Evolutionary conservation across 2,329 filamentous ascomycete genomes (phyloP).

Genomic region (Stenocarpella maydis): DNA sequence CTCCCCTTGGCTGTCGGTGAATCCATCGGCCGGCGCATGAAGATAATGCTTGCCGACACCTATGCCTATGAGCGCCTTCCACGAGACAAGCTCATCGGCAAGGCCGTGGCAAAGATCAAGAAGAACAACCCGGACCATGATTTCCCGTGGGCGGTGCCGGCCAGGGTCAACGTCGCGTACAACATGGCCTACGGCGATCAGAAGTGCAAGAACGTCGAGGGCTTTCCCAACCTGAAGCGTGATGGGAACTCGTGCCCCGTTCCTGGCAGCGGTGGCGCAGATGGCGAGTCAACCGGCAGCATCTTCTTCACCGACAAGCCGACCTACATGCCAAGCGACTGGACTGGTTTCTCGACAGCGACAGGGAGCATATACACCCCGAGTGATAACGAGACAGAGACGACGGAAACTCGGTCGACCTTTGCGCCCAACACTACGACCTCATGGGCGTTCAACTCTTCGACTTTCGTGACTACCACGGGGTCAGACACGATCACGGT

Average conservation of each 20-base stretch:
- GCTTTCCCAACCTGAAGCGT: slow-evolving; percentile 25
- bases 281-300: not conserved
- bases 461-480: not conserved
- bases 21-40: slow-evolving; percentile 17
- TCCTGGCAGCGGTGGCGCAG: slow-evolving; percentile 7
- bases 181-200: slow-evolving; percentile 30
- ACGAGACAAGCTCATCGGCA: not conserved
- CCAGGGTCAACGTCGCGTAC: slow-evolving; percentile 20
- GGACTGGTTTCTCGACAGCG: slow-evolving; percentile 2
- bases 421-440: not conserved
- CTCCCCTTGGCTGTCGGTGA: not conserved
- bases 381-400: not conserved
- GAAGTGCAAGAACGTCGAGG: slow-evolving; percentile 23
- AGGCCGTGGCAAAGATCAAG: not conserved
- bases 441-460: not conserved
- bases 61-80: slow-evolving; percentile 30
- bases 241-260: slow-evolving; percentile 14
- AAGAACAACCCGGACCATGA: not conserved
- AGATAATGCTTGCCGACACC: slow-evolving; percentile 10
- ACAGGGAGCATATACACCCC: slow-evolving; percentile 4
- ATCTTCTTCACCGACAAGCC: slow-evolving; percentile 9
- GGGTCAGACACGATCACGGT: not conserved
- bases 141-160: slow-evolving; percentile 11
- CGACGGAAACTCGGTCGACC: not conserved
- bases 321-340: slow-evolving; percentile 18